Evolutionary conservation across 1,284 basidiomycete genomes (phyloP), one percentile per base, ranked within the genome.

Genomic region (Ganoderma boninense): DNA sequence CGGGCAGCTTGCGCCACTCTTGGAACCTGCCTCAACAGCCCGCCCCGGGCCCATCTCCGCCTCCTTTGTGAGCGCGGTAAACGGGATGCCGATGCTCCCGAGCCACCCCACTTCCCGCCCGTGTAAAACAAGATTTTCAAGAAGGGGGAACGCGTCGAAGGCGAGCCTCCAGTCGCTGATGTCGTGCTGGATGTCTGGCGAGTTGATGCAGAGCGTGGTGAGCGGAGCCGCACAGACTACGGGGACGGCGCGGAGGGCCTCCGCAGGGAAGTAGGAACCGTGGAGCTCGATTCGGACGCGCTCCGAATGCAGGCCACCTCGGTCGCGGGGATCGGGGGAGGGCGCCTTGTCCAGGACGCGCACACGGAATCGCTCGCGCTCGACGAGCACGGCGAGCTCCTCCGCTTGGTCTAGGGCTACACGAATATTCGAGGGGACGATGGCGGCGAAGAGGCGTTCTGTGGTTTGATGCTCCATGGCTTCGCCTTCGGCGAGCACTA

Each of bases 91-190:
- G 40, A 43, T 23, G 46, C 4, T 4, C 4, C 7, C 13, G 32
- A 13, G 23, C 35, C 20, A 32, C n/a, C 23, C 2, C 23, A 3
- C 14, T 29, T 35, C 20, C 11, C 40, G 16, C 40, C 11, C 38
- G 26, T 42, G n/a, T 10, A 65, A 5, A 6, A 26, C 11, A 0
- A 68, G 62, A 23, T 44, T 52, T 20, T 63, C 29, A 29, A 68
- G 54, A 11, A 59, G 40, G 16, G 61, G 66, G 23, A 68, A 62
- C 26, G 66, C 62, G 20, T 10, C 52, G 16, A 68, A 20, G 23
- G 59, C 23, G 11, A 23, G 20, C 29, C 26, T 43, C 66, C 61
- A 68, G 13, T 56, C 61, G 42, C 42, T 18, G 11, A 26, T 16
- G 38, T 49, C 16, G 38, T 44, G 26, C 6, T 38, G 11, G n/a